phyloP scores from a whole-genome alignment of 495 filamentous ascomycete species.

The Neurospora sp. region DNA sequence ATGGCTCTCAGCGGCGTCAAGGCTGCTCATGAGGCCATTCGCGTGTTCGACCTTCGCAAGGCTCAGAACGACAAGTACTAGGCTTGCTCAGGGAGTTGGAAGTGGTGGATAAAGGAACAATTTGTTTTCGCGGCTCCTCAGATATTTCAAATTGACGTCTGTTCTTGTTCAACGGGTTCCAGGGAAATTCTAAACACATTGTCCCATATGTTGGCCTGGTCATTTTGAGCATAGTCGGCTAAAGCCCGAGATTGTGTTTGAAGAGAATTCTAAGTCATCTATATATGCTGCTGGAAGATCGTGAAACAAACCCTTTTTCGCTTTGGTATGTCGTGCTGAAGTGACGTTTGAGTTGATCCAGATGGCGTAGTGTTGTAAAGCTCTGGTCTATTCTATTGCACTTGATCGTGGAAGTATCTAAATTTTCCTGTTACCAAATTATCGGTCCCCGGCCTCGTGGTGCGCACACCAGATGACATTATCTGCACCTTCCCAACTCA shows the following conservation, averaged over 20 bases:
- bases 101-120: background rate
- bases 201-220: background rate
- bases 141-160: background rate
- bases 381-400: too few species aligned
- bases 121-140: background rate
- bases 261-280: too few species aligned
- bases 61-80: constrained; percentile 33
- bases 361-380: too few species aligned
- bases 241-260: too few species aligned
- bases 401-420: background rate
- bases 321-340: too few species aligned
- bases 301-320: too few species aligned
- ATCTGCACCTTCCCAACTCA: background rate
- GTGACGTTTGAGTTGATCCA: too few species aligned
- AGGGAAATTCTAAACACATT: background rate
- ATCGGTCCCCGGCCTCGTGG: background rate
- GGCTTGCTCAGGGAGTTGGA: background rate
- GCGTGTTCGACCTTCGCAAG: constrained; percentile 68
- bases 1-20: constrained; percentile 81
- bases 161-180: background rate
- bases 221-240: background rate
- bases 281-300: too few species aligned
- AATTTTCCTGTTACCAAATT: background rate
- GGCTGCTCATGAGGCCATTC: constrained; percentile 74
- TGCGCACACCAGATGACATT: too few species aligned